Evolutionary conservation across 78 protist species (phyloP).

Genomic region (Paratrimastix pyriformis): DNA sequence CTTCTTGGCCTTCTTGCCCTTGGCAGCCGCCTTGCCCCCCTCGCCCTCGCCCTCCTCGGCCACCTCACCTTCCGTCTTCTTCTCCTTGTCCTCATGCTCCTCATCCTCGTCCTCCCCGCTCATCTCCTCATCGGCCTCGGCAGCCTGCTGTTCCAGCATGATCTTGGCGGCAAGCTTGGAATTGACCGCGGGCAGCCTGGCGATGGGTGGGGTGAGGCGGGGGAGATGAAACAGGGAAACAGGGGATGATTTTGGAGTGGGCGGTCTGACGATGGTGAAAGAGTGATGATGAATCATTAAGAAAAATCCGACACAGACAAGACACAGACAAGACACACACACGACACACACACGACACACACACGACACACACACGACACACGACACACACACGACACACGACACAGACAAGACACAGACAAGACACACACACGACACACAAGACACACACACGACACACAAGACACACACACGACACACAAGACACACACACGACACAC

Average conservation of each 20-base stretch:
- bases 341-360: too few relatives aligned
- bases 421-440: too few relatives aligned
- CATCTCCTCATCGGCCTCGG: neutral
- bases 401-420: too few relatives aligned
- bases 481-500: too few relatives aligned
- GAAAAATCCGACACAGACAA: too few relatives aligned
- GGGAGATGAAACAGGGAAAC: neutral
- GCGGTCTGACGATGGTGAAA: too few relatives aligned
- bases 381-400: too few relatives aligned
- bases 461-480: too few relatives aligned
- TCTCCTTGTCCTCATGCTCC: neutral
- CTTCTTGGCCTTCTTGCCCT: neutral
- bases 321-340: too few relatives aligned
- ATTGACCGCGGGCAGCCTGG: neutral
- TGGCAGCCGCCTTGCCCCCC: neutral
- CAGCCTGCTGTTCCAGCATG: neutral
- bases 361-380: too few relatives aligned
- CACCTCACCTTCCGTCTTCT: neutral
- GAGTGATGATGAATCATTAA: too few relatives aligned
- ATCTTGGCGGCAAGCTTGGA: conserved; percentile 2
- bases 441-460: too few relatives aligned
- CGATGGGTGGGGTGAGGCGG: neutral
- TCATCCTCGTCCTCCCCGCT: neutral
- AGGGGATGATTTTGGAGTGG: neutral
- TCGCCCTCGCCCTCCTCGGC: neutral